Percentiles rank a stretch among this genome's conserved stretches.
Conservation (phyloP, 2,329 filamentous ascomycete genomes). For the Colletotrichum sp. region DNA sequence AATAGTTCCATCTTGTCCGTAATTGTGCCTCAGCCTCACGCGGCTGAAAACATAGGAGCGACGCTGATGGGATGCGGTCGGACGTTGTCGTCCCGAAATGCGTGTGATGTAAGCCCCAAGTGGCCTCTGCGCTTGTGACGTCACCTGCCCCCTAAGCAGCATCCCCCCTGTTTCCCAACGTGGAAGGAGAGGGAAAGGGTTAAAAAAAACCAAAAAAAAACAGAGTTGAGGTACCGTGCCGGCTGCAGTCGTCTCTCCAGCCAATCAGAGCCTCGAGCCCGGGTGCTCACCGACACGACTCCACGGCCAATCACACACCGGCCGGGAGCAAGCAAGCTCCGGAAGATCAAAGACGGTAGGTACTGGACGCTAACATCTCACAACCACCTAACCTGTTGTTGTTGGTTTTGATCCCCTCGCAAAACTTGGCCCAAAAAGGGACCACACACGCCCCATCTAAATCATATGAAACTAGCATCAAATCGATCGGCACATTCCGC, state of each 20-base stretch:
- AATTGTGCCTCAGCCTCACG: neutral
- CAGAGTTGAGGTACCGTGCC: neutral
- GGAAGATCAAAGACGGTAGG: neutral
- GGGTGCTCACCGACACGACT: neutral
- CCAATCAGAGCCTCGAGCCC: neutral
- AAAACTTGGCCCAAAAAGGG: neutral
- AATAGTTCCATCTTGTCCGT: neutral
- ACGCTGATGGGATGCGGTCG: neutral
- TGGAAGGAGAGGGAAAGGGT: neutral
- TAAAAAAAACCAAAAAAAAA: neutral
- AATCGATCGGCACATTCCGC: neutral
- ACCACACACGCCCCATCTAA: neutral
- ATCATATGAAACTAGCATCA: neutral
- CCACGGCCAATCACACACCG: neutral
- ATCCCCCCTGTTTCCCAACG: neutral
- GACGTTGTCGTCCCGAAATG: neutral
- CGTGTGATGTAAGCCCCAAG: neutral
- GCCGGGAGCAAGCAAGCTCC: constrained; percentile 1
- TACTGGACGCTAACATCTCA: neutral
- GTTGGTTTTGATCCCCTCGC: neutral
- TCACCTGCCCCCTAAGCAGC: neutral
- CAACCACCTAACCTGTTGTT: neutral
- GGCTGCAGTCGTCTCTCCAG: neutral
- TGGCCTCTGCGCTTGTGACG: constrained; percentile 1
- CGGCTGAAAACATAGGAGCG: neutral